Base-by-base conservation (phyloP, 2,329 filamentous ascomycete genomes). In the Venturiaceae sp. region DNA sequence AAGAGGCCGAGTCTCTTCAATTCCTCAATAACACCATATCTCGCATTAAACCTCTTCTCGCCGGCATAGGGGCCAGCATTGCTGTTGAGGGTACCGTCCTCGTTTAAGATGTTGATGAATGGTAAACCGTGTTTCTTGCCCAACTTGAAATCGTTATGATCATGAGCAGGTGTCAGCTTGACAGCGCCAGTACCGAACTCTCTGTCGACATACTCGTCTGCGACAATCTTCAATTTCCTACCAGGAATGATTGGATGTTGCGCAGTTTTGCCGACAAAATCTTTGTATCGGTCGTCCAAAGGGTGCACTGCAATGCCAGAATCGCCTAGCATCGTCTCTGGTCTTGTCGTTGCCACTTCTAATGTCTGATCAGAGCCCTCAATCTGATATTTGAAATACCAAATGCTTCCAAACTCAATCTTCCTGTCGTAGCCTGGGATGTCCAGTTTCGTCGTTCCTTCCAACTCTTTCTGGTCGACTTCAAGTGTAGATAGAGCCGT, bases 371-470 rank as follows among this genome's bases (percentile, higher is more conserved):
- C 82, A 0, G 84, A 83, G 60, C 87, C 90, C 66, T 95, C 88
- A 60, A 97, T 88, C 52, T 85, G 83, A 71, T 97, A 95, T 73
- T 91, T 88, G 84, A 96, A 95, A 77, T 95, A 86, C 57, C 92
- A 87, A 62, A 87, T 70, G 39, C 95, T 86, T 75, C 92, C 94
- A 64, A 97, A 97, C 74, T 97, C 94, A 62, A 97, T 87, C 82
- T 96, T 96, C 75, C 89, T 90, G 56, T 95, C 88, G 69, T 97
- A 97, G 3, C 90, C 92, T n/a, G 92, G 92, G 7, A 97, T 92
- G 64, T 92, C 88, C 2, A 97, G 80, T 59, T 96, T 80, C 1
- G 92, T 96, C 53, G 90, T 84, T 21, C 92, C 92, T 36, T 84
- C 76, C 53, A 97, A 78, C 64, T 97, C 92, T 77, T 92, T 94